phyloP scores from a whole-genome alignment of 768 basidiomycete species.

The Omphalotus guepiniiformis region DNA sequence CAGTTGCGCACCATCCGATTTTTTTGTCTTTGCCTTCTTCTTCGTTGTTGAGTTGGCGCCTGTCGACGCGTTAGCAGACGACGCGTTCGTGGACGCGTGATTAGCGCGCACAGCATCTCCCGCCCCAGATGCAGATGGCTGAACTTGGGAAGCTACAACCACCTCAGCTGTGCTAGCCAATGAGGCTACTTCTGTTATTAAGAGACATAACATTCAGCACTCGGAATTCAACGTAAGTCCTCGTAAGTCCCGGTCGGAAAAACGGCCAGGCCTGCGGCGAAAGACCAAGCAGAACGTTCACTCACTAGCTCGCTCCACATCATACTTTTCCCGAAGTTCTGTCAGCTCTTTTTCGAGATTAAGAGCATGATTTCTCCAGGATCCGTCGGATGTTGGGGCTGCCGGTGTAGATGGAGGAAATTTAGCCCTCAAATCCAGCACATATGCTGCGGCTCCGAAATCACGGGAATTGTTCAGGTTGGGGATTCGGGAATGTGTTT shows the following conservation, averaged over 20 bases:
- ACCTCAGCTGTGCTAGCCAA: neutral
- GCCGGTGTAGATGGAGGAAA: slow-evolving; percentile 25
- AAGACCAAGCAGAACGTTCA: neutral
- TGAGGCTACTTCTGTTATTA: neutral
- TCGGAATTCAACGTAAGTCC: no score
- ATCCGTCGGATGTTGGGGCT: slow-evolving; percentile 18
- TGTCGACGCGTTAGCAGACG: neutral
- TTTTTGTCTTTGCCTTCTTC: neutral
- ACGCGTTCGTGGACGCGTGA: neutral
- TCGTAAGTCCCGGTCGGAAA: no score
- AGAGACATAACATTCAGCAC: no score
- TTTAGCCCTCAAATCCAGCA: slow-evolving; percentile 34
- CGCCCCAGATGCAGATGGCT: neutral
- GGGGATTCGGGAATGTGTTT: neutral
- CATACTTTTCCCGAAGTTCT: slow-evolving; percentile 34
- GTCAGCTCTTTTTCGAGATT: slow-evolving; percentile 35
- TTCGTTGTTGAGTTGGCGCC: neutral
- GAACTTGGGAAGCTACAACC: neutral
- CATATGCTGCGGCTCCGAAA: slow-evolving; percentile 31
- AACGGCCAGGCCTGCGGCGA: no score
- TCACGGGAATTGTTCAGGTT: neutral
- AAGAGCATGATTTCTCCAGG: slow-evolving; percentile 40
- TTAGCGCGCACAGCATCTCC: neutral
- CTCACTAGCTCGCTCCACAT: slow-evolving; percentile 39
- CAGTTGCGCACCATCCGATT: neutral